Percentiles rank a stretch among this genome's conserved stretches.
Evolutionary conservation across 495 filamentous ascomycete species (phyloP).

Genomic region (Stereocaulon alpinum): DNA sequence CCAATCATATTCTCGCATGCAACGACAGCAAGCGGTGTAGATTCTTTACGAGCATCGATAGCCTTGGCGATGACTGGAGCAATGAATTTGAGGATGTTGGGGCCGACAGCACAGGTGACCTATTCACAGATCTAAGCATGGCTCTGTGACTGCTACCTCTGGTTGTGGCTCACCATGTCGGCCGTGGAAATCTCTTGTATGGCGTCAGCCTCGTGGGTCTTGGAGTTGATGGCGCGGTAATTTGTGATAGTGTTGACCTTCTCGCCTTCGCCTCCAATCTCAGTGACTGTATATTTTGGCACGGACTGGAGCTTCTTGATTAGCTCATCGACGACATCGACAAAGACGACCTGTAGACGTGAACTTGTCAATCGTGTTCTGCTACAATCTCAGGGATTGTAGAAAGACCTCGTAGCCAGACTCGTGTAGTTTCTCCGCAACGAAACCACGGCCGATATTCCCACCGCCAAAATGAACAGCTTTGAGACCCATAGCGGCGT

Average conservation of each 20-base stretch:
- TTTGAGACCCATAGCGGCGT: conserved; percentile 53
- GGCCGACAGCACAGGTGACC: conserved; percentile 91
- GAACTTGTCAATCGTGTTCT: not conserved
- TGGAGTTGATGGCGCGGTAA: conserved; percentile 92
- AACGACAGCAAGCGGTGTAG: conserved; percentile 75
- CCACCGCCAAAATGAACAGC: conserved; percentile 90
- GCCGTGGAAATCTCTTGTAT: conserved; percentile 77
- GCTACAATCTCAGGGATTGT: not conserved
- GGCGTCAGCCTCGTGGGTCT: conserved; percentile 66
- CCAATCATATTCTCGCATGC: conserved; percentile 96
- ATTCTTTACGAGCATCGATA: conserved; percentile 61
- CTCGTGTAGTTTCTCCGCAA: conserved; percentile 69
- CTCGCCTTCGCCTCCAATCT: conserved; percentile 81
- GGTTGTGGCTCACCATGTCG: conserved; percentile 43
- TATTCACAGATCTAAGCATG: not conserved
- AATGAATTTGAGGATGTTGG: conserved; percentile 91
- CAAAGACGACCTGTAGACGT: conserved; percentile 64
- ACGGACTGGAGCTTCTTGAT: conserved; percentile 66
- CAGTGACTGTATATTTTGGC: conserved; percentile 77
- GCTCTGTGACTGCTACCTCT: not conserved
- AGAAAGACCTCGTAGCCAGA: conserved; percentile 36
- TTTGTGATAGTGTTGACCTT: conserved; percentile 74
- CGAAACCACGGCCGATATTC: conserved; percentile 70
- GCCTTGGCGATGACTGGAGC: conserved; percentile 88
- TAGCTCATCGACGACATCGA: conserved; percentile 76